Conservation (phyloP, 1,139 yeast genomes). For the Casaregolazyma suthepensis region DNA sequence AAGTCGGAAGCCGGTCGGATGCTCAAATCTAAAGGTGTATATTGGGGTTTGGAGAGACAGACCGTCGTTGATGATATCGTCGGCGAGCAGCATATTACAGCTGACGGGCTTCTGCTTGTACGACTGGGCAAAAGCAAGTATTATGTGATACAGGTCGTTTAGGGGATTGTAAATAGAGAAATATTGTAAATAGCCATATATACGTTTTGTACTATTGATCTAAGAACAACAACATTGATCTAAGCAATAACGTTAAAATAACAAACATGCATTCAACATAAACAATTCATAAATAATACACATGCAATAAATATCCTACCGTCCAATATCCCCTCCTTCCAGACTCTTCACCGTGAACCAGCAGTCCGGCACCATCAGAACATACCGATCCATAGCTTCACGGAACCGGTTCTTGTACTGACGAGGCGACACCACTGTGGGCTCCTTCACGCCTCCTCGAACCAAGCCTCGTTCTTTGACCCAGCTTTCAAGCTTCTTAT, state of each 20-base stretch:
- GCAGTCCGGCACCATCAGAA: constrained; percentile 83
- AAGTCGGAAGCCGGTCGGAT: constrained; percentile 58
- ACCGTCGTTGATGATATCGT: constrained; percentile 48
- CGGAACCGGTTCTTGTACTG: constrained; percentile 90
- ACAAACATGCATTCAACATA: no score
- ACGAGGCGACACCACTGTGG: constrained; percentile 94
- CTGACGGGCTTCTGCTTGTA: constrained; percentile 54
- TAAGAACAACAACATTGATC: no score
- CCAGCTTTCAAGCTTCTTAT: constrained; percentile 96
- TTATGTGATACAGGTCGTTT: constrained; percentile 17
- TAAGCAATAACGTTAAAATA: no score
- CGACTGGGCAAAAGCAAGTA: constrained; percentile 58
- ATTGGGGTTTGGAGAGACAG: constrained; percentile 60
- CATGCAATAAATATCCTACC: background rate
- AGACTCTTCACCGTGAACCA: constrained; percentile 22
- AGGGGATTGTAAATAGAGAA: constrained; percentile 1
- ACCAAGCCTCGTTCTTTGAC: constrained; percentile 91
- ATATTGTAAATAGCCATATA: no score
- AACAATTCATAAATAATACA: no score
- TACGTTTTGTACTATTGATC: no score
- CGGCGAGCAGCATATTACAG: constrained; percentile 48
- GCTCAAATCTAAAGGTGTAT: constrained; percentile 66
- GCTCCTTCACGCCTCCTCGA: constrained; percentile 81
- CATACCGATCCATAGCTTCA: constrained; percentile 96
- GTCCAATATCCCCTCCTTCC: background rate